Percentiles rank a stretch among this genome's conserved stretches.
These are phyloP conservation scores for Nyctanthes arbortristis DNA, from an alignment of 257 asterid species.

Conservation along the genomic window DNA sequence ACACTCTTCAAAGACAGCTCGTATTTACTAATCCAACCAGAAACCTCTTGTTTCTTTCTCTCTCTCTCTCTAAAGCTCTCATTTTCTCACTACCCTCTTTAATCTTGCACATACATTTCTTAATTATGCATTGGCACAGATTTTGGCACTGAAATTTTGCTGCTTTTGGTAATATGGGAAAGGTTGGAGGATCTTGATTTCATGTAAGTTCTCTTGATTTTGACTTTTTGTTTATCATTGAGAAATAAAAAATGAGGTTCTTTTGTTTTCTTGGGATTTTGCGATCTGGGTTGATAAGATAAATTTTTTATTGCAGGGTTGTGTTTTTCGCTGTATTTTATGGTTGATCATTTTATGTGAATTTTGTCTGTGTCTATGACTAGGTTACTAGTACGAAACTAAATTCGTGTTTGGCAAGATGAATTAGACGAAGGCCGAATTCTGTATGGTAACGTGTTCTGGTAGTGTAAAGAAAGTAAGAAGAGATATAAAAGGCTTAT, in stretches of 20 bases:
- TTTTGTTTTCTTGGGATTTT: slow-evolving; percentile 5
- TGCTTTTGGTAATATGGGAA: slow-evolving; percentile 19
- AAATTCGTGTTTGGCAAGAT: background rate
- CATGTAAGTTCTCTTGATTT: slow-evolving; percentile 52
- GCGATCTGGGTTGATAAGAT: slow-evolving; percentile 6
- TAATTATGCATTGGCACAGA: background rate
- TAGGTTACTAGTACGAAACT: background rate
- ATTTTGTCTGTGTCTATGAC: too few relatives aligned
- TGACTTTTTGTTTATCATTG: slow-evolving; percentile 22
- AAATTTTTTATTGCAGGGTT: slow-evolving; percentile 8
- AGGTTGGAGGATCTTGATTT: slow-evolving; percentile 26
- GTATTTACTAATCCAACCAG: slow-evolving; percentile 27
- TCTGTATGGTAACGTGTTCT: slow-evolving; percentile 1
- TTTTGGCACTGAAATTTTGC: slow-evolving; percentile 24
- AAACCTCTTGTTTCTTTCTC: slow-evolving; percentile 27
- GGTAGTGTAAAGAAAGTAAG: background rate
- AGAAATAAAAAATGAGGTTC: slow-evolving; percentile 28
- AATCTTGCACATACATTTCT: slow-evolving; percentile 16
- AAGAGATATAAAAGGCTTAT: background rate
- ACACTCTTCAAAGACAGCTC: slow-evolving; percentile 32
- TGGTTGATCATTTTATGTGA: background rate
- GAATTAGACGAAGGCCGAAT: background rate
- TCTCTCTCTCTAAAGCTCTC: slow-evolving; percentile 38
- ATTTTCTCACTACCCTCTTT: slow-evolving; percentile 6
- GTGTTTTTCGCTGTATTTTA: background rate